phyloP scores from a whole-genome alignment of 73 alveolate genomes.

The Tetrahymena thermophila region DNA sequence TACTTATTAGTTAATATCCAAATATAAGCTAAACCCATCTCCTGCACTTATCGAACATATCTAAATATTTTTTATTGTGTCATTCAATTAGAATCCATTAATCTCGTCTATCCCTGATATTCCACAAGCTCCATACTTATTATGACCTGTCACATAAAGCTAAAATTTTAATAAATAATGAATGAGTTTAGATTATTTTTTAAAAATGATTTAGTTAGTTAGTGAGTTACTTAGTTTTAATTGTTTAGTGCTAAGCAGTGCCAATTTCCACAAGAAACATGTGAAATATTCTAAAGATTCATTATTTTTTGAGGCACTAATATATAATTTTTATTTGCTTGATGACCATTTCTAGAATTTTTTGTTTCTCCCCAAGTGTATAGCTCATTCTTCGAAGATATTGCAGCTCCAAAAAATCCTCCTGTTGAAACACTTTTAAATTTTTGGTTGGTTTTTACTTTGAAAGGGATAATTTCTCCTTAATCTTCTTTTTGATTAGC shows the following conservation, averaged over 20 bases:
- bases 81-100: background rate
- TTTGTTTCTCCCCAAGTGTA: conserved; percentile 39
- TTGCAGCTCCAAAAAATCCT: conserved; percentile 23
- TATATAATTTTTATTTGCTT: background rate
- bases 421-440: conserved; percentile 10
- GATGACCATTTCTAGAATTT: conserved; percentile 40
- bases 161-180: background rate
- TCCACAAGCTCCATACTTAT: conserved; percentile 54
- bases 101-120: background rate
- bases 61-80: background rate
- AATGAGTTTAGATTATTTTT: background rate
- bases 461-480: background rate
- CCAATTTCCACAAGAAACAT: conserved; percentile 45
- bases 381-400: conserved; percentile 1
- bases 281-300: background rate
- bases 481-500: conserved; percentile 8
- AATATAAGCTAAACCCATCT: conserved; percentile 33
- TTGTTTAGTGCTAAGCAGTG: conserved; percentile 7
- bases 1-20: conserved; percentile 7
- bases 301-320: conserved; percentile 4
- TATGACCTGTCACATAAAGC: conserved; percentile 38
- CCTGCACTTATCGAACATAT: conserved; percentile 42
- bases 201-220: background rate
- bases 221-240: background rate
- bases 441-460: background rate